These are phyloP conservation scores for Mucor racemosus DNA, from an alignment of 371 early-diverging fungal species.

Conservation along the genomic window DNA sequence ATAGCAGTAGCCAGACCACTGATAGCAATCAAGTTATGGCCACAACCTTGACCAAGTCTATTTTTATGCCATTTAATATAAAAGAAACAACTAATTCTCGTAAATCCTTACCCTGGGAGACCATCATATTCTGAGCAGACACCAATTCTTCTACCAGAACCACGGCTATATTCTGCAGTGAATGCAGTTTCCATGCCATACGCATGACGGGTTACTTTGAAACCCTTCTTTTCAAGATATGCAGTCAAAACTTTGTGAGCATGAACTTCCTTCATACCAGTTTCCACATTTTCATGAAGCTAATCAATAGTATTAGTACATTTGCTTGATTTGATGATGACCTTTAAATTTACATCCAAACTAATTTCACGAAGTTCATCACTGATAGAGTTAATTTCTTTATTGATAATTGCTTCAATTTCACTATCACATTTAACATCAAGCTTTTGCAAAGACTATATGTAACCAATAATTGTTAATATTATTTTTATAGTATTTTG, in stretches of 20 bases:
- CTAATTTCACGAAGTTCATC: conserved; percentile 60
- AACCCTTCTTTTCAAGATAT: conserved; percentile 61
- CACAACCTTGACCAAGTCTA: conserved; percentile 69
- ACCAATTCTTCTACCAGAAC: conserved; percentile 49
- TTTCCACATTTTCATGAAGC: conserved; percentile 68
- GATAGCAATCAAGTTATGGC: conserved; percentile 74
- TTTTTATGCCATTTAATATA: background rate
- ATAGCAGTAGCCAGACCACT: conserved; percentile 72
- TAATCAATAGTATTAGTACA: conserved; percentile 11
- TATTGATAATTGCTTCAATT: conserved; percentile 31
- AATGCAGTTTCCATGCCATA: conserved; percentile 69
- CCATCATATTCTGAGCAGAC: conserved; percentile 73
- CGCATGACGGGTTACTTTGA: conserved; percentile 57
- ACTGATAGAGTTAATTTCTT: conserved; percentile 50
- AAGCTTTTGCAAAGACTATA: conserved; percentile 26
- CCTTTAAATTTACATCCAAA: conserved; percentile 43
- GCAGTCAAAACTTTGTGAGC: conserved; percentile 61
- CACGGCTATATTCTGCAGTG: conserved; percentile 57
- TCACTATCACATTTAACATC: conserved; percentile 27
- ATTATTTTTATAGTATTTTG: background rate
- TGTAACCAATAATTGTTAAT: background rate
- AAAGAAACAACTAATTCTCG: background rate
- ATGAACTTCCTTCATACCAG: conserved; percentile 59
- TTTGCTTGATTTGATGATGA: background rate
- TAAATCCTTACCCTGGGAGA: conserved; percentile 50